Conservation (phyloP, 768 basidiomycete species). For the Tephrocybe rancida region DNA sequence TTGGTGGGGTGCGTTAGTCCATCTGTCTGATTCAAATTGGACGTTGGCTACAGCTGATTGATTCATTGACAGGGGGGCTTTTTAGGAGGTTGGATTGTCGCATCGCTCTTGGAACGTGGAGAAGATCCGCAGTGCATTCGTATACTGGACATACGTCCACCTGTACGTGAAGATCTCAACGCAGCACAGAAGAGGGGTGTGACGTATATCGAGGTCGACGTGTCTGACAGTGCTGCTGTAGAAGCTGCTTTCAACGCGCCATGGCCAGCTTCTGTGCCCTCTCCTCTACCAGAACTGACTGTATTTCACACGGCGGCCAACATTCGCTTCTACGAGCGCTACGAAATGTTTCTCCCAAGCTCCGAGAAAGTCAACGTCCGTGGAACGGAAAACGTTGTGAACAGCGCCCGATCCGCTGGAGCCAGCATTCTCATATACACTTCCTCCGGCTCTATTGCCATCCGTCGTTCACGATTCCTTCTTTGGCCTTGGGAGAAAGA, state of each 20-base stretch:
- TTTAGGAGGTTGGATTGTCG: slow-evolving; percentile 77
- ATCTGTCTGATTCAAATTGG: too few species aligned
- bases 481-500: slow-evolving; percentile 77
- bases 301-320: slow-evolving; percentile 79
- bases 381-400: slow-evolving; percentile 70
- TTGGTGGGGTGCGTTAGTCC: slow-evolving; percentile 58
- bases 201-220: slow-evolving; percentile 59
- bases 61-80: slow-evolving; percentile 61
- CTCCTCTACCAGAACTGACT: slow-evolving; percentile 44
- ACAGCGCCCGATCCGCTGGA: slow-evolving; percentile 56
- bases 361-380: slow-evolving; percentile 66
- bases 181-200: slow-evolving; percentile 54
- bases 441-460: slow-evolving; percentile 67
- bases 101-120: slow-evolving; percentile 67
- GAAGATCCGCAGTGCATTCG: slow-evolving; percentile 69
- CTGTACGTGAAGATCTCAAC: slow-evolving; percentile 57
- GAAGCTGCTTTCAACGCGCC: slow-evolving; percentile 62
- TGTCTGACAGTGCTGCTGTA: slow-evolving; percentile 56
- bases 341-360: slow-evolving; percentile 45
- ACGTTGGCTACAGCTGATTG: background rate
- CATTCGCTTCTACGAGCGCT: slow-evolving; percentile 78
- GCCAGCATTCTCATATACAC: slow-evolving; percentile 67
- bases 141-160: slow-evolving; percentile 66
- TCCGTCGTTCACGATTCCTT: slow-evolving; percentile 61
- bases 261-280: slow-evolving; percentile 47